These are phyloP conservation scores for Candida dubliniensis DNA, from an alignment of 1,139 yeast genomes.

Conservation along the genomic window DNA sequence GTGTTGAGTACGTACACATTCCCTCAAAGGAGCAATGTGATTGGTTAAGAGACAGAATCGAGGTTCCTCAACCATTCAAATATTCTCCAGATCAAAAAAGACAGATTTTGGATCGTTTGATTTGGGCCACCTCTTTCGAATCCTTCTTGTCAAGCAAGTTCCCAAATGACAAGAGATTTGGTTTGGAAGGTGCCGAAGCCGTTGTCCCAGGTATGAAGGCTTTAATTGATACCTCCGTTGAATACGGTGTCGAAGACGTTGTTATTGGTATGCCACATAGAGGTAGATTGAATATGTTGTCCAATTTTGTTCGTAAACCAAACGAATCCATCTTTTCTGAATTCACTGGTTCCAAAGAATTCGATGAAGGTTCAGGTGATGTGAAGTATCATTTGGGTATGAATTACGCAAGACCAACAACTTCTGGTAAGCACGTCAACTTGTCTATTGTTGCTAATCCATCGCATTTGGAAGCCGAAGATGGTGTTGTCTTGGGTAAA, in stretches of 20 bases:
- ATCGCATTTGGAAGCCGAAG: slow-evolving; percentile 98
- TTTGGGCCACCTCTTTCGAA: slow-evolving; percentile 96
- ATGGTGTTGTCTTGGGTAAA: slow-evolving; percentile 97
- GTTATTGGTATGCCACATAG: slow-evolving; percentile 99
- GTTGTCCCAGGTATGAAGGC: slow-evolving; percentile 97
- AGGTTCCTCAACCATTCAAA: slow-evolving; percentile 84
- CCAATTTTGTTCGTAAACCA: slow-evolving; percentile 97
- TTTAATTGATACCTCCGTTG: slow-evolving; percentile 90
- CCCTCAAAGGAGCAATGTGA: slow-evolving; percentile 96
- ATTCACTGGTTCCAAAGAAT: slow-evolving; percentile 84
- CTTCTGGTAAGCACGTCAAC: slow-evolving; percentile 95
- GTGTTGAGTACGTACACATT: slow-evolving; percentile 94
- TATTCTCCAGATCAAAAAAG: slow-evolving; percentile 89
- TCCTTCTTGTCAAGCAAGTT: slow-evolving; percentile 88
- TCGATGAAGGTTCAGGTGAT: slow-evolving; percentile 96
- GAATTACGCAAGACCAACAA: slow-evolving; percentile 98
- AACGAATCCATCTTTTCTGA: slow-evolving; percentile 96
- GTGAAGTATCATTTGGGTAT: slow-evolving; percentile 99
- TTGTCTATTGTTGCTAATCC: slow-evolving; percentile 97
- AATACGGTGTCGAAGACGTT: slow-evolving; percentile 89
- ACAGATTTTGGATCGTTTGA: slow-evolving; percentile 92
- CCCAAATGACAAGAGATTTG: slow-evolving; percentile 98
- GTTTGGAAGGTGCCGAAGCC: slow-evolving; percentile 97
- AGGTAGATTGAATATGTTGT: slow-evolving; percentile 96
- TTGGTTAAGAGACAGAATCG: slow-evolving; percentile 96